Evolutionary conservation across 352 stramenopile species (phyloP).

Genomic region (Phytophthora litchii): DNA sequence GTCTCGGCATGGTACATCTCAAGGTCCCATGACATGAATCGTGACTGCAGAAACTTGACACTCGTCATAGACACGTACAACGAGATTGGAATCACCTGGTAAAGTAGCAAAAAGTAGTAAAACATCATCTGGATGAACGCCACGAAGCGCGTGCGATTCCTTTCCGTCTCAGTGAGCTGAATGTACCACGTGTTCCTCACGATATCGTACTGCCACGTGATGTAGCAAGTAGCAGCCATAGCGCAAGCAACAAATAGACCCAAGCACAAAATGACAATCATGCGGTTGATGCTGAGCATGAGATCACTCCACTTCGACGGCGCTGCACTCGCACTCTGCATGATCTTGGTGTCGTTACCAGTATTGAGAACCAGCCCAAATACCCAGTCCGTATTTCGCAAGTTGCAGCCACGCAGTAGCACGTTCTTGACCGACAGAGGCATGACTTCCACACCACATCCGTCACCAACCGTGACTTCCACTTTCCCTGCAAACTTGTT

Average conservation of each 20-base stretch:
- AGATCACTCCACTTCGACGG: slow-evolving; percentile 88
- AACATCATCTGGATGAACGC: slow-evolving; percentile 91
- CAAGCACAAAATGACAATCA: slow-evolving; percentile 76
- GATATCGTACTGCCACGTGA: slow-evolving; percentile 82
- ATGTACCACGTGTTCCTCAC: slow-evolving; percentile 81
- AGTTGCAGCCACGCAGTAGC: slow-evolving; percentile 86
- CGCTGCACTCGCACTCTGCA: slow-evolving; percentile 77
- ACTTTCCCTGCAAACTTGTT: slow-evolving; percentile 90
- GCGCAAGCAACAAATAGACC: slow-evolving; percentile 70
- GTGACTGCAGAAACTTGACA: slow-evolving; percentile 88
- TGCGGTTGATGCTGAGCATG: slow-evolving; percentile 83
- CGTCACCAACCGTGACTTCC: slow-evolving; percentile 70
- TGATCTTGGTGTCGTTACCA: slow-evolving; percentile 92
- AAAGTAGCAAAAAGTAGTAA: slow-evolving; percentile 92
- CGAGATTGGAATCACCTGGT: slow-evolving; percentile 93
- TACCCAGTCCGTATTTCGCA: slow-evolving; percentile 91
- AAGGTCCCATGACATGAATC: slow-evolving; percentile 88
- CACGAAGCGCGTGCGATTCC: slow-evolving; percentile 48
- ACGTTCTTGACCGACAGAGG: slow-evolving; percentile 88
- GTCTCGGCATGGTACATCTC: slow-evolving; percentile 93
- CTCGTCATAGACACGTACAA: slow-evolving; percentile 94
- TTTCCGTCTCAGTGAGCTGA: slow-evolving; percentile 41
- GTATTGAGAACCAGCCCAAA: slow-evolving; percentile 91
- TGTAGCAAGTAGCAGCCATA: slow-evolving; percentile 71
- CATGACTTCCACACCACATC: slow-evolving; percentile 71